phyloP scores from a whole-genome alignment of 257 asterid species.

The Scutellaria minor region DNA sequence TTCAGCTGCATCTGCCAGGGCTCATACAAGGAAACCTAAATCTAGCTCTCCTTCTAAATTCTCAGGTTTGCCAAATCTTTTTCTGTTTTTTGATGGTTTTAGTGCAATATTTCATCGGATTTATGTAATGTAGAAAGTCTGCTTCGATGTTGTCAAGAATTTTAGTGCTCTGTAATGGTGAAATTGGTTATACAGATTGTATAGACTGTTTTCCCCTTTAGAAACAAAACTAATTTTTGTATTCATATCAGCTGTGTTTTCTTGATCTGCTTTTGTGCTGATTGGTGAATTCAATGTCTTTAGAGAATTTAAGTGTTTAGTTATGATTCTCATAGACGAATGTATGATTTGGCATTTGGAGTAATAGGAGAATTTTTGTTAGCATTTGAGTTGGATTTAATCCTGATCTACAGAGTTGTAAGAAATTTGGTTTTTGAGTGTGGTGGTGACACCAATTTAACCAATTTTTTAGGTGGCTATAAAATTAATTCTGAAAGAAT shows the following conservation, averaged over 20 bases:
- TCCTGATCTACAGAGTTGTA: too few relatives aligned
- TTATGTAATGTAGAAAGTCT: neutral
- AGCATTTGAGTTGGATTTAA: neutral
- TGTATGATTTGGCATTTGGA: neutral
- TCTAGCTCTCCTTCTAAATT: constrained; percentile 42
- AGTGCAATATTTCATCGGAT: neutral
- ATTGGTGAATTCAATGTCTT: neutral
- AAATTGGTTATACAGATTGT: neutral
- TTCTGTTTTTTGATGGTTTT: neutral
- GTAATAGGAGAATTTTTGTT: neutral
- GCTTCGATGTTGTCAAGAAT: neutral
- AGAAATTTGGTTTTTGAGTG: too few relatives aligned
- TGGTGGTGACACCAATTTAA: too few relatives aligned
- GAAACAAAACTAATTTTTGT: neutral
- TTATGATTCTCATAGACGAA: neutral
- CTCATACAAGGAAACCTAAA: constrained; percentile 64
- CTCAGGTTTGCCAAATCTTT: constrained; percentile 43
- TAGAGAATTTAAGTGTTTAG: neutral
- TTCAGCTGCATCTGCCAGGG: constrained; percentile 75
- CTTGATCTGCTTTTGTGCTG: constrained; percentile 3
- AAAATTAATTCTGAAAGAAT: too few relatives aligned
- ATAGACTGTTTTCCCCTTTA: neutral
- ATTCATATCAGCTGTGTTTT: neutral
- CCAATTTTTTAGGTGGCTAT: too few relatives aligned
- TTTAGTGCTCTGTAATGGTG: too few relatives aligned